Percentiles rank a stretch among this genome's conserved stretches.
Conservation (phyloP, 257 asterid genomes). For the Phtheirospermum japonicum region DNA sequence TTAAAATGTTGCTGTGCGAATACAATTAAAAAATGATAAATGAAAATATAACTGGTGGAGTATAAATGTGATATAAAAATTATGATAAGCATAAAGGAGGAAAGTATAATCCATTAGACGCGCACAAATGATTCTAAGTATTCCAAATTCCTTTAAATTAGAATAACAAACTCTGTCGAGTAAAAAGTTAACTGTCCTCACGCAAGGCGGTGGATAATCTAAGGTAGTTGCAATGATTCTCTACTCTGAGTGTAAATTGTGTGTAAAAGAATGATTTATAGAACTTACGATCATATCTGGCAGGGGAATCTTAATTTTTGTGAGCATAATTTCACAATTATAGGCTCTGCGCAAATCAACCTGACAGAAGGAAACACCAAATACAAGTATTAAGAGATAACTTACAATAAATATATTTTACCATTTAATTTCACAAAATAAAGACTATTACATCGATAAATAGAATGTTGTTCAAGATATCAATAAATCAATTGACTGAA, state of each 20-base stretch:
- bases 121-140: not conserved
- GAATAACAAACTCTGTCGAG: slow-evolving; percentile 1
- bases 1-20: slow-evolving; percentile 16
- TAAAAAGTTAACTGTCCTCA: slow-evolving; percentile 3
- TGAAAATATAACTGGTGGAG: not conserved
- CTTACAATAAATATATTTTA: not conserved
- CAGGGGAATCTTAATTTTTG: slow-evolving; percentile 88
- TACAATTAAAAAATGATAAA: not conserved
- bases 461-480: not conserved
- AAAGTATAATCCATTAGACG: not conserved
- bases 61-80: slow-evolving; percentile 10
- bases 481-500: slow-evolving; percentile 18
- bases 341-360: slow-evolving; percentile 94
- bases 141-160: not conserved
- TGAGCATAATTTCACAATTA: slow-evolving; percentile 97
- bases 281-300: slow-evolving; percentile 93
- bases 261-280: slow-evolving; percentile 17
- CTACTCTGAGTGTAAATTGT: slow-evolving; percentile 12
- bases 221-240: slow-evolving; percentile 5
- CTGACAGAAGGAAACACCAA: slow-evolving; percentile 43
- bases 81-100: not conserved
- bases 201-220: slow-evolving; percentile 14
- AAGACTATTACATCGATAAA: slow-evolving; percentile 9
- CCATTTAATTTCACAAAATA: slow-evolving; percentile 18
- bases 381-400: slow-evolving; percentile 24